Conservation (phyloP, 1,139 yeast species). For the Suhomyces kunorum region DNA sequence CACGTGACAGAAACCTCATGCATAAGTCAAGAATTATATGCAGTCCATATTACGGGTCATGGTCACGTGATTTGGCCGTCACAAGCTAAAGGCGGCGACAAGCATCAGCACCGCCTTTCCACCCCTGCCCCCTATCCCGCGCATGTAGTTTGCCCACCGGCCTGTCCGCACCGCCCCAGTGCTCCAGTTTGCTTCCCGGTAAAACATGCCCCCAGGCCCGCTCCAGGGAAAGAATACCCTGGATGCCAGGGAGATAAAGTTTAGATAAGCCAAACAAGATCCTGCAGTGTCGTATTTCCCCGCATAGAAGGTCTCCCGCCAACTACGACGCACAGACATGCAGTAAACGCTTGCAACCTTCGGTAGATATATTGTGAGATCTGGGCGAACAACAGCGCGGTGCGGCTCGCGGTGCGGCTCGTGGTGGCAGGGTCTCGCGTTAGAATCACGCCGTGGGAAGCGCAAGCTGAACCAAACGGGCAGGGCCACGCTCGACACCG, state of each 20-base stretch:
- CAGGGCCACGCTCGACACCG: too few relatives aligned
- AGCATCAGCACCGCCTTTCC: too few relatives aligned
- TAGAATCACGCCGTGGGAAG: background rate
- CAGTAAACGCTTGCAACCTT: background rate
- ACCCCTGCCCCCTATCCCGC: too few relatives aligned
- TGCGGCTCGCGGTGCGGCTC: background rate
- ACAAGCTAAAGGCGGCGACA: too few relatives aligned
- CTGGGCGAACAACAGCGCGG: background rate
- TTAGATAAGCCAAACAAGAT: conserved; percentile 6
- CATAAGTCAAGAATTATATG: too few relatives aligned
- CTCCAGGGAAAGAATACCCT: conserved; percentile 5
- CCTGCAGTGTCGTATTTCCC: conserved; percentile 6
- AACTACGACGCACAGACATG: conserved; percentile 1
- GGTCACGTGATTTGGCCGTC: too few relatives aligned
- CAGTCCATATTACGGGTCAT: too few relatives aligned
- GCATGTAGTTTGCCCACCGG: too few relatives aligned
- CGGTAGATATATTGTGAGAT: background rate
- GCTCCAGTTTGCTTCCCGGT: conserved; percentile 3
- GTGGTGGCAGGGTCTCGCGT: background rate
- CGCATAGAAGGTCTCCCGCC: conserved; percentile 5
- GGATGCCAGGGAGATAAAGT: conserved; percentile 3
- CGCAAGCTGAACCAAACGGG: background rate
- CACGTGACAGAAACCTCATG: too few relatives aligned
- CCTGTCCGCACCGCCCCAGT: background rate
- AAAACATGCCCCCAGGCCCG: conserved; percentile 4